phyloP scores from a whole-genome alignment of 495 filamentous ascomycete genomes.

The Neurospora sp. region DNA sequence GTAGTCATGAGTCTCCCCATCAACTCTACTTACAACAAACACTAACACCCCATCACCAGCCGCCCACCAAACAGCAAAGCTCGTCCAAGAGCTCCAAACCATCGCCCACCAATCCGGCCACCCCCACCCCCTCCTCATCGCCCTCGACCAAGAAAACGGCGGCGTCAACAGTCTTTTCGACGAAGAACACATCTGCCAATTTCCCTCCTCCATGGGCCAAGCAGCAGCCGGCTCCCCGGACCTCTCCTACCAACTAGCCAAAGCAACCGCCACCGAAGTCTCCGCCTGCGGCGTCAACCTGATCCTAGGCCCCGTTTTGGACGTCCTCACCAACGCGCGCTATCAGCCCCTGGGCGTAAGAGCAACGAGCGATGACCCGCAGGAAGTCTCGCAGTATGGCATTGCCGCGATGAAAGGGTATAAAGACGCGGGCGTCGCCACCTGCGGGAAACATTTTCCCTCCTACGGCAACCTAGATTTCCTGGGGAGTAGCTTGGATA shows the following conservation, averaged over 20 bases:
- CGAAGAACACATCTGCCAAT: conserved; percentile 83
- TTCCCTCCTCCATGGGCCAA: conserved; percentile 84
- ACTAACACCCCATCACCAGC: conserved; percentile 38
- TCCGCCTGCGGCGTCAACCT: conserved; percentile 82
- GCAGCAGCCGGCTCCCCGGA: conserved; percentile 57
- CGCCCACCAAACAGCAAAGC: conserved; percentile 69
- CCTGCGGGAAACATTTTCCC: conserved; percentile 88
- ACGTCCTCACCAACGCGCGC: conserved; percentile 78
- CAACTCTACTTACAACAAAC: neutral
- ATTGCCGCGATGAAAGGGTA: conserved; percentile 83
- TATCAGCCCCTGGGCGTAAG: conserved; percentile 81
- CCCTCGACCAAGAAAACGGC: conserved; percentile 87
- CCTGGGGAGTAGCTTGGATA: conserved; percentile 71
- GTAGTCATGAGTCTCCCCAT: conserved; percentile 31
- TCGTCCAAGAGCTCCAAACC: conserved; percentile 78
- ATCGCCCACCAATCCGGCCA: conserved; percentile 80
- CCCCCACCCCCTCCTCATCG: conserved; percentile 72
- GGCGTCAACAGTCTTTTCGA: conserved; percentile 91
- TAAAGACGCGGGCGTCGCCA: conserved; percentile 72
- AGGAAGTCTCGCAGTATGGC: conserved; percentile 80
- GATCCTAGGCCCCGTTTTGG: conserved; percentile 82
- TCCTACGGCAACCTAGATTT: conserved; percentile 92
- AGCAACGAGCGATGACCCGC: conserved; percentile 75
- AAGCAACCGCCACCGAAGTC: conserved; percentile 79
- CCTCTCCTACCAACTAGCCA: conserved; percentile 70